These are phyloP conservation scores for Gaultheria prostrata DNA, from an alignment of 148 eudicot species.

Conservation along the genomic window DNA sequence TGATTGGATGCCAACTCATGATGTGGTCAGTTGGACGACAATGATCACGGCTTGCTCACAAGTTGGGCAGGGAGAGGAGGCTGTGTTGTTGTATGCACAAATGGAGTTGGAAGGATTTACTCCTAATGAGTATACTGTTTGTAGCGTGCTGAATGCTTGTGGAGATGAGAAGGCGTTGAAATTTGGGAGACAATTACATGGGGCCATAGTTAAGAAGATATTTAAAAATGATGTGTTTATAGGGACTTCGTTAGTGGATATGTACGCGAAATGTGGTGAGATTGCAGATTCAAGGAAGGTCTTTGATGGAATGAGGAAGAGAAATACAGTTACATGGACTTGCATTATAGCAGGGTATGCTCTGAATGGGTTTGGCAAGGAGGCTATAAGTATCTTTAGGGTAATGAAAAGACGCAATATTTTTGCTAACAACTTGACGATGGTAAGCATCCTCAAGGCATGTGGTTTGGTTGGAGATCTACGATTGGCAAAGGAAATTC, in stretches of 20 bases:
- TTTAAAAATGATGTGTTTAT: constrained; percentile 56
- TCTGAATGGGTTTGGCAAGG: constrained; percentile 59
- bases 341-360: constrained; percentile 78
- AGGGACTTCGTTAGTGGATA: constrained; percentile 68
- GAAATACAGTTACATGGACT: constrained; percentile 81
- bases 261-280: constrained; percentile 75
- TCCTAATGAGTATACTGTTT: constrained; percentile 73
- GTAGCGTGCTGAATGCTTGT: constrained; percentile 72
- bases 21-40: constrained; percentile 85
- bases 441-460: constrained; percentile 74
- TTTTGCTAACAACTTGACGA: constrained; percentile 56
- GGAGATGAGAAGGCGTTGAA: constrained; percentile 65
- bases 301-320: constrained; percentile 72
- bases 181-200: constrained; percentile 79
- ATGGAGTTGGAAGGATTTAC: constrained; percentile 55
- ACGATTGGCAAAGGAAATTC: constrained; percentile 62
- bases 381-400: constrained; percentile 64
- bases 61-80: constrained; percentile 49
- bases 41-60: constrained; percentile 74
- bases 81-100: constrained; percentile 41
- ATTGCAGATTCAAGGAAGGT: constrained; percentile 55
- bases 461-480: constrained; percentile 62
- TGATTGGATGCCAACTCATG: constrained; percentile 54
- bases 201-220: constrained; percentile 49
- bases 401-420: constrained; percentile 69